These are phyloP conservation scores for Botrytis sinoallii DNA, from an alignment of 2,329 filamentous ascomycete species.

Conservation along the genomic window DNA sequence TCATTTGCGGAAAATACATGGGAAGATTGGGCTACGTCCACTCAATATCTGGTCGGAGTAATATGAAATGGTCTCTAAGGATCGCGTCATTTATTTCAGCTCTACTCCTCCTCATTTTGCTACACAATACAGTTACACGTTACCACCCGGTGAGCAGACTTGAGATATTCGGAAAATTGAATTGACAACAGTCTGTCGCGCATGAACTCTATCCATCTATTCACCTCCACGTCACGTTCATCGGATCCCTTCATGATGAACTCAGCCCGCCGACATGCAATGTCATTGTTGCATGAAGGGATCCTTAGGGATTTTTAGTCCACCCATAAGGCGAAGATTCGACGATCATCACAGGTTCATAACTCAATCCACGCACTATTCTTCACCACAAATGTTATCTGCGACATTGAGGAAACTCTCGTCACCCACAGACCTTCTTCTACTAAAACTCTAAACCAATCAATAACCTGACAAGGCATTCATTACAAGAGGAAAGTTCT, in stretches of 20 bases:
- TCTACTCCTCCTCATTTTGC: not conserved
- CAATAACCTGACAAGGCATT: conserved; percentile 1
- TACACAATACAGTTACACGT: not conserved
- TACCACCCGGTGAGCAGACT: not conserved
- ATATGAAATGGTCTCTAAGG: not conserved
- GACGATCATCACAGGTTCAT: not conserved
- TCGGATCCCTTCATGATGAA: not conserved
- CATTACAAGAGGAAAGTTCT: not conserved
- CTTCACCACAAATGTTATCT: not conserved
- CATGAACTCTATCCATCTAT: not conserved
- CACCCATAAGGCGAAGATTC: not conserved
- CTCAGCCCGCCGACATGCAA: not conserved
- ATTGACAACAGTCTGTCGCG: not conserved
- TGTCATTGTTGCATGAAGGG: not conserved
- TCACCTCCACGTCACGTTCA: not conserved
- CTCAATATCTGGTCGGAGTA: not conserved
- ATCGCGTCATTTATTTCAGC: not conserved
- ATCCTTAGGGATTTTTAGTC: not conserved
- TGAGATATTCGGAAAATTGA: not conserved
- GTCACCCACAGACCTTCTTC: not conserved
- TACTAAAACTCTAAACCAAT: not conserved
- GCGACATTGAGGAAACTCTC: not conserved
- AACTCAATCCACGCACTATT: not conserved
- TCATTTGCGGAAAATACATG: not conserved
- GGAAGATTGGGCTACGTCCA: not conserved